phyloP scores from a whole-genome alignment of 2,329 filamentous ascomycete genomes.

The Botrytis sinoallii region DNA sequence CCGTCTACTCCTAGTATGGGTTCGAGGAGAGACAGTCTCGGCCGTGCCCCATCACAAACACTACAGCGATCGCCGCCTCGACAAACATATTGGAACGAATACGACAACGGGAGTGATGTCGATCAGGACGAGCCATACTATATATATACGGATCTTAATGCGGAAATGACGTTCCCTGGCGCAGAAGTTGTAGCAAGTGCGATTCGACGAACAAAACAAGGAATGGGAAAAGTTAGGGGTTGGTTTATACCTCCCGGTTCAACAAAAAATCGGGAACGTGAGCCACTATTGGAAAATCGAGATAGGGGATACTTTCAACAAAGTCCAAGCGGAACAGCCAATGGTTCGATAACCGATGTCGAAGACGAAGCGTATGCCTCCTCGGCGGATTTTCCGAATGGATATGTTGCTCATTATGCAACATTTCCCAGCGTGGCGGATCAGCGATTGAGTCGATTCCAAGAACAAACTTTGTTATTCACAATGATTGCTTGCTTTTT shows the following conservation, averaged over 20 bases:
- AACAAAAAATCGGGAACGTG: conserved; percentile 27
- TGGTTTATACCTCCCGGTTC: conserved; percentile 45
- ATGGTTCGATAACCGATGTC: conserved; percentile 43
- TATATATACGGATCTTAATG: conserved; percentile 72
- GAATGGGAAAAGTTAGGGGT: conserved; percentile 50
- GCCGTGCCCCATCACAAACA: conserved; percentile 14
- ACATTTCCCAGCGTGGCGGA: conserved; percentile 51
- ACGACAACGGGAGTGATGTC: conserved; percentile 73
- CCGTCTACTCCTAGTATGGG: conserved; percentile 23
- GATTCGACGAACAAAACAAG: conserved; percentile 42
- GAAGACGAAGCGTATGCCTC: conserved; percentile 52
- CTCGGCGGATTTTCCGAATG: conserved; percentile 45
- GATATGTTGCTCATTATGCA: conserved; percentile 55
- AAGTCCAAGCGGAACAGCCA: conserved; percentile 31
- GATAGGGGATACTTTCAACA: conserved; percentile 23
- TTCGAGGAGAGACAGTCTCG: conserved; percentile 27
- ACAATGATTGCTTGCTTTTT: conserved; percentile 53
- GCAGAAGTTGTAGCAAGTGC: conserved; percentile 50
- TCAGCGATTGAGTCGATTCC: conserved; percentile 49
- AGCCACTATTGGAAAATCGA: conserved; percentile 32
- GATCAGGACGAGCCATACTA: conserved; percentile 60
- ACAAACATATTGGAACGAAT: conserved; percentile 75
- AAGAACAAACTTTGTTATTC: conserved; percentile 55
- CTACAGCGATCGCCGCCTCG: not conserved
- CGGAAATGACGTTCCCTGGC: conserved; percentile 56